phyloP scores from a whole-genome alignment of 176 grass and related monocot species.

The Paspalum vaginatum region DNA sequence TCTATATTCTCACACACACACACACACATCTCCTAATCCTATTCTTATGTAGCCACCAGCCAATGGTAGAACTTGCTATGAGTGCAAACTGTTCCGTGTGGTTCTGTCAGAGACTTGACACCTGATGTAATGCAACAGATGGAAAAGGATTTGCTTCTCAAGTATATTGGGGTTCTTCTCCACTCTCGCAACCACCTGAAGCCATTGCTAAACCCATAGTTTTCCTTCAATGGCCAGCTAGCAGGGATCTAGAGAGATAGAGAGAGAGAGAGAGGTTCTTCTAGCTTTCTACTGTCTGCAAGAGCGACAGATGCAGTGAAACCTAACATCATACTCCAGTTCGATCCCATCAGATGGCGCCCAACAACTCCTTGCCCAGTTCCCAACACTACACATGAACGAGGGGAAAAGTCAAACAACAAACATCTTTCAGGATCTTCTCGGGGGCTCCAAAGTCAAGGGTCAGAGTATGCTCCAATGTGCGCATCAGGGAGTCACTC shows the following conservation, averaged over 20 bases:
- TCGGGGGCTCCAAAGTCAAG: conserved; percentile 47
- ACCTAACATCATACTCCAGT: conserved; percentile 37
- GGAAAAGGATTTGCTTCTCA: conserved; percentile 17
- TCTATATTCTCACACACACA: conserved; percentile 28
- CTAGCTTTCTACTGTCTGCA: conserved; percentile 7
- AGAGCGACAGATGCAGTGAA: conserved; percentile 36
- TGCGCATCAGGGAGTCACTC: conserved; percentile 41
- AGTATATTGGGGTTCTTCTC: conserved; percentile 8
- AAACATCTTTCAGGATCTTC: conserved; percentile 50
- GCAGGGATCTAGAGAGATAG: neutral
- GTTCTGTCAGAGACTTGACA: conserved; percentile 42
- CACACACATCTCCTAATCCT: conserved; percentile 27
- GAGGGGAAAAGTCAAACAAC: conserved; percentile 45
- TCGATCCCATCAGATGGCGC: conserved; percentile 47
- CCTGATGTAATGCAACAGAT: conserved; percentile 41
- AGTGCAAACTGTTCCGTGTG: conserved; percentile 41
- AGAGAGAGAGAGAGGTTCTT: neutral
- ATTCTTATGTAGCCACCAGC: conserved; percentile 33
- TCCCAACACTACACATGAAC: conserved; percentile 39
- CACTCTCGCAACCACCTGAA: conserved; percentile 5
- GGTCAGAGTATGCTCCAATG: conserved; percentile 19
- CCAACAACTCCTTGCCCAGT: conserved; percentile 53
- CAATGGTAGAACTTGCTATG: conserved; percentile 29
- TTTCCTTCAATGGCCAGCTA: conserved; percentile 14
- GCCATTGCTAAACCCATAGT: conserved; percentile 31